Conservation (phyloP, 805 yeast species). For the Candida sphagnicola region DNA sequence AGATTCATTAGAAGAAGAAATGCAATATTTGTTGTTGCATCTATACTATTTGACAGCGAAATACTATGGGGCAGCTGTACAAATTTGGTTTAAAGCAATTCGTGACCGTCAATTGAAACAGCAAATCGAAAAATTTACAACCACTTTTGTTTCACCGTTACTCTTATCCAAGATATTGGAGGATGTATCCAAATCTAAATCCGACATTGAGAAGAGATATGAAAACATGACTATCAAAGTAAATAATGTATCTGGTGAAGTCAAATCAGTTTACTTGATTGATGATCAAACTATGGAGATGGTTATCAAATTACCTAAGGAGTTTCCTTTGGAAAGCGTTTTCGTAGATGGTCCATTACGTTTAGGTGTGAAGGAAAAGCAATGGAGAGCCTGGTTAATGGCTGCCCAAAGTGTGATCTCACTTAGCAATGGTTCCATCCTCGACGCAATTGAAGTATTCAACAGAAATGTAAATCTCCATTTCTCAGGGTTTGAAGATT, state of each 20-base stretch:
- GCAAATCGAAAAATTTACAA: constrained; percentile 60
- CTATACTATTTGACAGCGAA: constrained; percentile 48
- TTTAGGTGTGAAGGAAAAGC: constrained; percentile 84
- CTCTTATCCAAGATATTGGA: constrained; percentile 56
- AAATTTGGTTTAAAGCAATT: constrained; percentile 67
- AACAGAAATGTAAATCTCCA: constrained; percentile 75
- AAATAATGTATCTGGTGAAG: constrained; percentile 58
- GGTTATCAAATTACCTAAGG: constrained; percentile 64
- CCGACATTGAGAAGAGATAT: constrained; percentile 26
- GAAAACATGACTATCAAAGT: constrained; percentile 57
- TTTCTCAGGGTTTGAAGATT: constrained; percentile 92
- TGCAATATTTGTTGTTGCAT: constrained; percentile 38
- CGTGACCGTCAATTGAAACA: constrained; percentile 63
- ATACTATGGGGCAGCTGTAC: constrained; percentile 53
- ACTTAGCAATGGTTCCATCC: constrained; percentile 66
- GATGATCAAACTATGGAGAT: constrained; percentile 88
- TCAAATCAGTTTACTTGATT: constrained; percentile 67
- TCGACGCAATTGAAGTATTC: constrained; percentile 65
- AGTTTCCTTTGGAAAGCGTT: constrained; percentile 76
- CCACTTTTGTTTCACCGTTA: constrained; percentile 57
- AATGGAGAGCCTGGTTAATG: constrained; percentile 93
- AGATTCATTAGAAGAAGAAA: constrained; percentile 11
- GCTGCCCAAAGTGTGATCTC: constrained; percentile 83
- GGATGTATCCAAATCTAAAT: constrained; percentile 43
- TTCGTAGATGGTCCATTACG: constrained; percentile 72